Conservation (phyloP, 2,329 filamentous ascomycete genomes). For the Botrytis byssoidea region DNA sequence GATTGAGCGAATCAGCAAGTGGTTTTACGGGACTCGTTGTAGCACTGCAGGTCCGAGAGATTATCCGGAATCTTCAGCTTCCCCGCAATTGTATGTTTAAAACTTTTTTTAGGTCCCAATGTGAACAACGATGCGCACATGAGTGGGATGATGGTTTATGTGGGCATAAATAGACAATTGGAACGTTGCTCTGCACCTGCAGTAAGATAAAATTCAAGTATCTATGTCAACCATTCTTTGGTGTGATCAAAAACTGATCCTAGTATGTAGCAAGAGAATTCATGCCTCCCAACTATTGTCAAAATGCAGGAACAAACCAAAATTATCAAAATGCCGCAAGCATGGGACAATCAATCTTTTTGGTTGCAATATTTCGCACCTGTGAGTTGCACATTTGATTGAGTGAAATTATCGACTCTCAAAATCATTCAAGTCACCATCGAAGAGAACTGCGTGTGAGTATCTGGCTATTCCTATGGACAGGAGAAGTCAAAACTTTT, state of each 20-base stretch:
- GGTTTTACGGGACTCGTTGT: not conserved
- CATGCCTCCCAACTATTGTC: not conserved
- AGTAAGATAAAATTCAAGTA: not conserved
- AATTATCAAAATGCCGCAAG: not conserved
- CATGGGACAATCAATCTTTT: not conserved
- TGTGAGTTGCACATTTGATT: not conserved
- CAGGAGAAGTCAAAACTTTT: not conserved
- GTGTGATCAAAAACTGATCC: not conserved
- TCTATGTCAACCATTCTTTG: not conserved
- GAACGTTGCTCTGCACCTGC: slow-evolving; percentile 21
- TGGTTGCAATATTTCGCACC: not conserved
- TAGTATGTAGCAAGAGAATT: not conserved
- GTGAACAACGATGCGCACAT: not conserved
- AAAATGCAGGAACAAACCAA: not conserved
- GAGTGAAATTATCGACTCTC: not conserved
- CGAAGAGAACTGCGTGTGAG: too few species aligned
- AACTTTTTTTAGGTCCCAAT: not conserved
- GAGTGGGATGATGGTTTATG: not conserved
- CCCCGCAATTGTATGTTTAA: slow-evolving; percentile 9
- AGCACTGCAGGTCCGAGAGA: slow-evolving; percentile 1
- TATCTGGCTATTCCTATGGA: not conserved
- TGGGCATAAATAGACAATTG: not conserved
- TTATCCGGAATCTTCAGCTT: slow-evolving; percentile 15
- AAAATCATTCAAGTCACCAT: not conserved
- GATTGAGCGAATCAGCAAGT: not conserved